Base-by-base conservation (phyloP, 208 protist genomes). In the Porcisia hertigi region DNA sequence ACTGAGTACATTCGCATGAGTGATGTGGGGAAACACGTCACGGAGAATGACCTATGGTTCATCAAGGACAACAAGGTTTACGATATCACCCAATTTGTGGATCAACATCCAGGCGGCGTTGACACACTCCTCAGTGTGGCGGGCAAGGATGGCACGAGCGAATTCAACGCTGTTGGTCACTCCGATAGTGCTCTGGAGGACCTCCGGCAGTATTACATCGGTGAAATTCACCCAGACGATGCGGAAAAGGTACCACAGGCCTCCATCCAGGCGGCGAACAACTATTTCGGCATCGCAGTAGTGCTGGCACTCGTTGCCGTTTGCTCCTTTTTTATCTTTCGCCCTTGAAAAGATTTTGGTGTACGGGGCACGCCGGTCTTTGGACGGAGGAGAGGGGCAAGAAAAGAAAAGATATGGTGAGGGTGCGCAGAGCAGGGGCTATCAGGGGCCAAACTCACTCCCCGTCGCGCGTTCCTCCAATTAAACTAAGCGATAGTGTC, bases 21-120 rank as follows among this genome's bases (percentile, higher is more conserved):
- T 16, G 94, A 98, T 80, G 79, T 97, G 57, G 71, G 58, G 67
- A 84, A 89, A 73, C 90, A 97, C 83, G 81, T 71, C 8, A 86
- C 81, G 3, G 87, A 94, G 72, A 71, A 87, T 9, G 88, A 94
- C 69, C 63, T 94, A 43, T 98, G 93, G 93, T 85, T 98, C 47
- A 86, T 94, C 65, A 90, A 93, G 60, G 80, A 98, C 73, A 84
- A 85, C 62, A 96, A 96, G 75, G 93, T 98, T 12, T 97, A 96
- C 71, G 85, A 95, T 52, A 77, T 98, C 36, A 94, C 88, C 20
- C 86, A 87, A 65, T 98, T 97, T 72, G 83, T 94, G 55, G 87
- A 96, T 73, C 73, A 88, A 66, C 95, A 98, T 82, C 94, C 96
- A n/a, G 96, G 96, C 53, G 94, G 95, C 62, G 81, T 86, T 12